Percentiles rank a stretch among this genome's conserved stretches.
Conservation (phyloP, 306 rosid species). For the Gastrolobium villosum region DNA sequence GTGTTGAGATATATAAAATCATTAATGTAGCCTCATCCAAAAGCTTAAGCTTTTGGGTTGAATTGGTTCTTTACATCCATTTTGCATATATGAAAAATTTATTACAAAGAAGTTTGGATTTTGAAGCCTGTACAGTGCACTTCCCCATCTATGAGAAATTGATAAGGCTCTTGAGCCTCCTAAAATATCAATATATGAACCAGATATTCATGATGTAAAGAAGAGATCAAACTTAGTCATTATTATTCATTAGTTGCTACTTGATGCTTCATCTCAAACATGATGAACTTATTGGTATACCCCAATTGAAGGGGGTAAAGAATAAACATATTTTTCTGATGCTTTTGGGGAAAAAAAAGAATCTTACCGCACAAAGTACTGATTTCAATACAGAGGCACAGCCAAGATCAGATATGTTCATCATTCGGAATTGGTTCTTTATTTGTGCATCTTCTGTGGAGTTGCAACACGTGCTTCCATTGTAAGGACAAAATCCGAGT, state of each 20-base stretch:
- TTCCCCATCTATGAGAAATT: conserved; percentile 35
- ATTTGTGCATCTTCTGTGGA: conserved; percentile 71
- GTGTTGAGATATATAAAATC: no score
- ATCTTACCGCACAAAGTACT: conserved; percentile 85
- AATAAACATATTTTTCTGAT: not conserved
- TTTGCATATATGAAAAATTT: not conserved
- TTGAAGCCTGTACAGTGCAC: not conserved
- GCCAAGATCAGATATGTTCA: conserved; percentile 73
- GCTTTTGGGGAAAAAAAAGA: conserved; percentile 9
- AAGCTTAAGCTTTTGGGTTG: no score
- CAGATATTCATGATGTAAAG: not conserved
- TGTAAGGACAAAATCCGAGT: conserved; percentile 79
- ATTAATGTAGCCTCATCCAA: no score
- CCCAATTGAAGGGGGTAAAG: not conserved
- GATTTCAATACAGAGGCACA: conserved; percentile 85
- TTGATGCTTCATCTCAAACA: conserved; percentile 4
- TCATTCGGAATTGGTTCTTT: conserved; percentile 68
- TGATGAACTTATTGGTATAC: conserved; percentile 5
- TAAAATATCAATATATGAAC: conserved; percentile 11
- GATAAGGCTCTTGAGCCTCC: conserved; percentile 24
- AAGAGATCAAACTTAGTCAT: conserved; percentile 18
- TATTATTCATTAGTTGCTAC: not conserved
- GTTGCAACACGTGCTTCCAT: conserved; percentile 88
- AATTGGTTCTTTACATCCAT: no score
- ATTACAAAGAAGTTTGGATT: conserved; percentile 11